Base-by-base conservation (phyloP, 1,139 yeast genomes). In the Taiozyma sp. region DNA sequence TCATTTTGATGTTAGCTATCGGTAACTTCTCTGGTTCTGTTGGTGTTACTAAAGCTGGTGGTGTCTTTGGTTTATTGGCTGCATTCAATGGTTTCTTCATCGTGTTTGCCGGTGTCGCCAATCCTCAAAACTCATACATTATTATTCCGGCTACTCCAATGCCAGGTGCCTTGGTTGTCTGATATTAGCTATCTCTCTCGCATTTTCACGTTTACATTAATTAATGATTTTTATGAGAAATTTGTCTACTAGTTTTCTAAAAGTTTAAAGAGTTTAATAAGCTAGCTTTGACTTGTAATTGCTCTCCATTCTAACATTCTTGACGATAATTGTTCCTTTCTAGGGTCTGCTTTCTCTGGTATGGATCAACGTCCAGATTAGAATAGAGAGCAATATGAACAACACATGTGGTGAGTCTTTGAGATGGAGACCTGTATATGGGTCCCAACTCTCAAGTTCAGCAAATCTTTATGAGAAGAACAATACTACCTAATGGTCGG, bases 81-180 rank as follows among this genome's bases (percentile, higher is more conserved):
- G 79, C 86, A 7, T 68, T 80, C 42, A 63, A 77, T 46, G 93
- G 88, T 5, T 83, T 84, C 72, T 84, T 76, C 64, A 69, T 70
- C 47, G 85, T 88, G 11, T 85, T 80, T 59, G 88, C 89, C 21
- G 88, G 88, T 74, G 71, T 84, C 46, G 85, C 88, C 30, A 81
- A 76, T 52, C 68, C 69, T 10, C 79, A 78, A 57, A 85, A 85
- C 68, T 73, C 87, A 44, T 85, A 84, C 65, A 52, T 85, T 48
- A 73, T 78, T 39, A 75, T 83, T 47, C 76, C 73, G 62, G 82
- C 85, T 14, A 59, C 80, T 53, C 75, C 80, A 53, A 80, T 81
- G 75, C 86, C 84, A 56, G 59, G 66, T 48, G 71, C 71, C 8
- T 68, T 68, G 57, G 58, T 57, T 30, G 66, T 63, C 50, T 56